These are phyloP conservation scores for Pyropia haitanensis DNA, from an alignment of 23 red algal species.

Conservation along the genomic window DNA sequence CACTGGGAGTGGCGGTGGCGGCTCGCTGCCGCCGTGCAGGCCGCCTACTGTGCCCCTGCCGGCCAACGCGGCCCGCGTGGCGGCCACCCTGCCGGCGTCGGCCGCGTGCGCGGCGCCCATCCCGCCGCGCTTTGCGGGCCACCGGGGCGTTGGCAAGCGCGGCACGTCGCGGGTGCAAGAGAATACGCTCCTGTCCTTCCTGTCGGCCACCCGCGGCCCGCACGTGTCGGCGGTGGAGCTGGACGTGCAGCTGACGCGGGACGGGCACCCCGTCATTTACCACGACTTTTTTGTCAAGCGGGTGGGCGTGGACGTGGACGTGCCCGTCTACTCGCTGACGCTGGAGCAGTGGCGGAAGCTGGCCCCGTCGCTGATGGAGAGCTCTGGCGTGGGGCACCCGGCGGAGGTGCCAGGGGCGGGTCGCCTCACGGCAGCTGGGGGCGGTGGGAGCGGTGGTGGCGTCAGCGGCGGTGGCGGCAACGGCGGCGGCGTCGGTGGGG, in stretches of 20 bases:
- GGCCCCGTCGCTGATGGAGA: not conserved
- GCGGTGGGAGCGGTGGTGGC: no score
- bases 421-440: no score
- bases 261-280: conserved; percentile 62
- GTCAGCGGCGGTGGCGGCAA: no score
- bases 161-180: conserved; percentile 47
- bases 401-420: not conserved
- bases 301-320: not conserved
- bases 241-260: conserved; percentile 82
- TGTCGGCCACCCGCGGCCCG: conserved; percentile 38
- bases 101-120: not conserved
- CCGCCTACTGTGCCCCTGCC: not conserved
- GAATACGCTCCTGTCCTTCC: conserved; percentile 77
- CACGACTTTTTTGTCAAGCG: conserved; percentile 76
- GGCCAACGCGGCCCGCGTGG: not conserved
- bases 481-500: no score
- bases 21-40: not conserved
- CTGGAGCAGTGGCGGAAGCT: conserved; percentile 5
- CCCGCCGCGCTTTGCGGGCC: conserved; percentile 48
- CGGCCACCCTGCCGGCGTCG: not conserved
- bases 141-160: conserved; percentile 72
- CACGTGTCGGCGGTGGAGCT: conserved; percentile 63
- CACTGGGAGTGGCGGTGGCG: no score
- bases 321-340: not conserved
- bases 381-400: not conserved